phyloP scores from a whole-genome alignment of 164 flowering plant genomes.

The Hamamelis virginiana region DNA sequence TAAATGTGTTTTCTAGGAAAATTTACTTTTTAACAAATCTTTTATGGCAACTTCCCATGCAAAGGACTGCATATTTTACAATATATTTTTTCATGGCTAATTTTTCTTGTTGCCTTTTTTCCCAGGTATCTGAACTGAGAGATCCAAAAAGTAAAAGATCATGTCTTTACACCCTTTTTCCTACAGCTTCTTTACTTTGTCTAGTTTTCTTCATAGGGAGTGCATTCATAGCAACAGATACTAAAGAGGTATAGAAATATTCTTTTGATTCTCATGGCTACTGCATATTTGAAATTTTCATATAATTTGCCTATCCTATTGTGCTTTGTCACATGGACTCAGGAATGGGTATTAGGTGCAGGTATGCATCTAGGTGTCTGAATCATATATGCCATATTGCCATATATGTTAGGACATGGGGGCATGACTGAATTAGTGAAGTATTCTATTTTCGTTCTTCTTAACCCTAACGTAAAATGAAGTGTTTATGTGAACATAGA shows the following conservation, averaged over 20 bases:
- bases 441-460: neutral
- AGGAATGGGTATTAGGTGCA: neutral
- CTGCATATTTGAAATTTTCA: neutral
- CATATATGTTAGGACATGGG: neutral
- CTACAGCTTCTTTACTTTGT: conserved; percentile 19
- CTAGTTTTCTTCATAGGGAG: conserved; percentile 26
- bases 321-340: neutral
- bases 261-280: neutral
- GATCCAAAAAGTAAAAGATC: conserved; percentile 20
- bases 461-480: neutral
- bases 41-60: too few species aligned
- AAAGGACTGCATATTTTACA: neutral
- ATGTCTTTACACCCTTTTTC: conserved; percentile 19
- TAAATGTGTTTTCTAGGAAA: too few species aligned
- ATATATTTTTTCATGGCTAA: neutral
- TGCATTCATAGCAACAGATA: conserved; percentile 15
- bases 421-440: neutral
- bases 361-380: neutral
- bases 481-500: too few species aligned
- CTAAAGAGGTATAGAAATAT: conserved; percentile 19
- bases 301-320: neutral
- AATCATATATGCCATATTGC: neutral
- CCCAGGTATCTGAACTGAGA: conserved; percentile 10
- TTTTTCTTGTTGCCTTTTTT: conserved; percentile 1
- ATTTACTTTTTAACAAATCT: too few species aligned